phyloP scores from a whole-genome alignment of 2,329 filamentous ascomycete genomes.

The Mycosphaerella sp. region DNA sequence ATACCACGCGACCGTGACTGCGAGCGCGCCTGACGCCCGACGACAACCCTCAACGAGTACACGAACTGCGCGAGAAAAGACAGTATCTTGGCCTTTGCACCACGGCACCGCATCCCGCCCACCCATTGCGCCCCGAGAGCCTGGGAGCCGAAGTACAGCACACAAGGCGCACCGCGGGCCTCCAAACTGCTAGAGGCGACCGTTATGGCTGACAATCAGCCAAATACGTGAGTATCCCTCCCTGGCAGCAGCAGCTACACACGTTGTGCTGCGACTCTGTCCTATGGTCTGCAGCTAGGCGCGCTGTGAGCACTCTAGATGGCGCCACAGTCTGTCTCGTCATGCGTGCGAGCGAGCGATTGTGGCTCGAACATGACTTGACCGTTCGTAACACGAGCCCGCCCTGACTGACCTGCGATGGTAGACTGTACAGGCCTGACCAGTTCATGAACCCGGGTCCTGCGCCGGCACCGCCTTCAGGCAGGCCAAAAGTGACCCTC shows the following conservation, averaged over 20 bases:
- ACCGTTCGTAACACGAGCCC: slow-evolving; percentile 3
- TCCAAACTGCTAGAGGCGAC: slow-evolving; percentile 7
- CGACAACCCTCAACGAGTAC: not conserved
- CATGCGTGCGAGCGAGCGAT: too few species aligned
- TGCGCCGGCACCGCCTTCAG: slow-evolving; percentile 80
- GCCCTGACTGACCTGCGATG: slow-evolving; percentile 1
- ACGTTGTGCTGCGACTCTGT: not conserved
- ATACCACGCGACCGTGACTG: not conserved
- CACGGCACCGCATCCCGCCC: slow-evolving; percentile 1
- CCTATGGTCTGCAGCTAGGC: not conserved
- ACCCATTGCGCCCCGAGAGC: not conserved
- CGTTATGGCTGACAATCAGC: slow-evolving; percentile 16
- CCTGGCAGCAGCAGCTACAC: not conserved
- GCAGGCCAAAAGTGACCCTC: slow-evolving; percentile 68
- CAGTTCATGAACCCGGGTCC: slow-evolving; percentile 96
- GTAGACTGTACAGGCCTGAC: slow-evolving; percentile 55
- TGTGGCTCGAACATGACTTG: not conserved
- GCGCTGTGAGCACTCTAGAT: not conserved
- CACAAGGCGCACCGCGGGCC: slow-evolving; percentile 11
- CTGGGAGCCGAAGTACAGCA: not conserved
- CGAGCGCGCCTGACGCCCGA: not conserved
- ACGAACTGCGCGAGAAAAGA: not conserved
- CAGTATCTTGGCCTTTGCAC: slow-evolving; percentile 1
- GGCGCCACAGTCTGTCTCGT: not conserved
- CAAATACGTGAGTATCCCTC: slow-evolving; percentile 13